A percentile compares a stretch with the other conserved stretches of the same genome.
phyloP scores from a whole-genome alignment of 495 filamentous ascomycete genomes.

The Tuber borchii region DNA sequence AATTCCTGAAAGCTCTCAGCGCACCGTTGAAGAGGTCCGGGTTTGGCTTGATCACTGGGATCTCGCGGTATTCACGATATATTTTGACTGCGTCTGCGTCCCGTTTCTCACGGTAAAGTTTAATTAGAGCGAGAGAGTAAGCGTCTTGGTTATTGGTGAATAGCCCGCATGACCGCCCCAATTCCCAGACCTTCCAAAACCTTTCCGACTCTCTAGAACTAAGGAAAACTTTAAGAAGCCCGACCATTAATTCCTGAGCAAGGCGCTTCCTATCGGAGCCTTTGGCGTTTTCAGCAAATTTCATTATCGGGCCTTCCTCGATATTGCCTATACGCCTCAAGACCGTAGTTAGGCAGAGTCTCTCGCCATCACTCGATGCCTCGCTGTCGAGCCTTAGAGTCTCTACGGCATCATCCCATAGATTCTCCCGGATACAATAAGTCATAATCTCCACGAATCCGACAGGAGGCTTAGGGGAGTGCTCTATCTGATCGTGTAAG shows the following conservation, averaged over 20 bases:
- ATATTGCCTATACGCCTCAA: background rate
- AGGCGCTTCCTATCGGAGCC: background rate
- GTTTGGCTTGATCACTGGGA: slow-evolving; percentile 33
- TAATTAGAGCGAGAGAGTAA: background rate
- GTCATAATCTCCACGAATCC: background rate
- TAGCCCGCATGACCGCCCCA: background rate
- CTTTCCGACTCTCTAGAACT: background rate
- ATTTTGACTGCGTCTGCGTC: background rate
- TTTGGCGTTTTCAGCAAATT: background rate
- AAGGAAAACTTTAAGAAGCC: background rate
- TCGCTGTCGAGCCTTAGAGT: background rate
- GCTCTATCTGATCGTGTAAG: background rate
- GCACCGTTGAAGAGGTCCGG: slow-evolving; percentile 43
- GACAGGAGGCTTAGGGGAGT: background rate
- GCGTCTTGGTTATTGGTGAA: background rate
- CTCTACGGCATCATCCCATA: background rate
- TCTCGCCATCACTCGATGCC: background rate
- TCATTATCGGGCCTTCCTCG: background rate
- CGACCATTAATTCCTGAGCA: background rate
- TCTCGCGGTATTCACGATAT: slow-evolving; percentile 38
- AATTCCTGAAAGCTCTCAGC: slow-evolving; percentile 45
- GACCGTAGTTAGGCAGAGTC: background rate
- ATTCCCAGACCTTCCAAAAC: slow-evolving; percentile 2
- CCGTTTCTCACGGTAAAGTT: background rate
- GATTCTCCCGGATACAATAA: background rate